Conservation (phyloP, 1,139 yeast genomes). For the Taphrina flavorubra region DNA sequence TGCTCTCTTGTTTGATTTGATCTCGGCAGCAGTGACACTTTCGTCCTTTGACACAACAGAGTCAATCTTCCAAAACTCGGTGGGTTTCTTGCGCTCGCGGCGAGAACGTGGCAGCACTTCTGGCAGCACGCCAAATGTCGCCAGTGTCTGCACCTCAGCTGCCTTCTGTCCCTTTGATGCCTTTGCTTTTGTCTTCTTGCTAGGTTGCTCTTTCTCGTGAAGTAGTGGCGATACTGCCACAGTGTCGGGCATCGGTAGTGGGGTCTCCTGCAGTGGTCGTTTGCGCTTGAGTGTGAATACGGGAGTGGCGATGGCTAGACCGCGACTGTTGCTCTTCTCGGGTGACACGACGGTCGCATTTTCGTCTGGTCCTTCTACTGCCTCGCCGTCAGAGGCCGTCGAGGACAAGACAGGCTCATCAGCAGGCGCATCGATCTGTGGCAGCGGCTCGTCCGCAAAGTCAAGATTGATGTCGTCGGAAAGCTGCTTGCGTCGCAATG, state of each 20-base stretch:
- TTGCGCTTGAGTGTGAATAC: constrained; percentile 19
- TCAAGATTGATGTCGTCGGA: constrained; percentile 28
- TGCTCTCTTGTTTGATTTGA: too few species aligned
- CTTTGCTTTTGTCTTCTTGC: not conserved
- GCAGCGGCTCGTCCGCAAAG: not conserved
- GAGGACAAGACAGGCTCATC: not conserved
- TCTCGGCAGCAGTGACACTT: too few species aligned
- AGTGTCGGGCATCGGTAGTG: not conserved
- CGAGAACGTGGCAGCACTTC: constrained; percentile 23
- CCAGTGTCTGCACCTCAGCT: not conserved
- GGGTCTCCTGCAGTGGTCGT: not conserved
- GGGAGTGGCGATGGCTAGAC: constrained; percentile 10
- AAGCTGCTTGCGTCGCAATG: constrained; percentile 17
- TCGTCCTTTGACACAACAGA: too few species aligned
- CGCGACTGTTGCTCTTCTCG: not conserved
- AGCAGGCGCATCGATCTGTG: not conserved
- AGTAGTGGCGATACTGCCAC: not conserved
- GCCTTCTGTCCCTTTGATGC: not conserved
- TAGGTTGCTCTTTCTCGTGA: not conserved
- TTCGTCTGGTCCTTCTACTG: not conserved
- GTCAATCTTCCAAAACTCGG: constrained; percentile 17
- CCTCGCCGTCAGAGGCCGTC: not conserved
- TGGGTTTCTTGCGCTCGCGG: constrained; percentile 19
- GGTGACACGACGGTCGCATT: not conserved
- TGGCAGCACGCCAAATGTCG: constrained; percentile 14